phyloP scores from a whole-genome alignment of 371 early-diverging fungal genomes.

The Mortierella sp. region DNA sequence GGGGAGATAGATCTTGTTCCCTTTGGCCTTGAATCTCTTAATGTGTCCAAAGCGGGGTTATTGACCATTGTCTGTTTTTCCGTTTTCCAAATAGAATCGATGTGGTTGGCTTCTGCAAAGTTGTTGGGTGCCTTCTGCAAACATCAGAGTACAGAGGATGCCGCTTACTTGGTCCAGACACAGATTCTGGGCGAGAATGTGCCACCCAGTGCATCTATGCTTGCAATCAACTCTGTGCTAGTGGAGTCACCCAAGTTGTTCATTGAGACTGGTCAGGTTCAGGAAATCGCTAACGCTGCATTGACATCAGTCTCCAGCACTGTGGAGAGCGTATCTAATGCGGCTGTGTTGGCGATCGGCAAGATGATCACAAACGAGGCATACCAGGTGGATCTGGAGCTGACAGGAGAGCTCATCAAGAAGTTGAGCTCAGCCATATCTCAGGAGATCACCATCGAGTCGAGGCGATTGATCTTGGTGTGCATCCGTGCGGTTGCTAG shows the following conservation, averaged over 20 bases:
- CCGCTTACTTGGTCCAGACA: conserved; percentile 47
- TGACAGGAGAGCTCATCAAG: conserved; percentile 43
- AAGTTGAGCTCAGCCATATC: conserved; percentile 53
- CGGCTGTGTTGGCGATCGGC: conserved; percentile 64
- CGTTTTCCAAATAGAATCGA: conserved; percentile 31
- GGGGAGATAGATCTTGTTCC: background rate
- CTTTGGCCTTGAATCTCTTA: background rate
- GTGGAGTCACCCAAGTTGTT: conserved; percentile 61
- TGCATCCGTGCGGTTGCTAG: conserved; percentile 57
- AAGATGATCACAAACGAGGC: conserved; percentile 57
- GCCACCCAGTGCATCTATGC: conserved; percentile 56
- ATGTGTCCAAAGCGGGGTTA: too few relatives aligned
- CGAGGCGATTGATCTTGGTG: conserved; percentile 58
- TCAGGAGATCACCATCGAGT: conserved; percentile 51
- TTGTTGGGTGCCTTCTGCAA: conserved; percentile 66
- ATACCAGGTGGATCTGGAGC: conserved; percentile 57
- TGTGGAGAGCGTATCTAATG: conserved; percentile 34
- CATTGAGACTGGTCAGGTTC: conserved; percentile 51
- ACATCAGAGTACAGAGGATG: conserved; percentile 58
- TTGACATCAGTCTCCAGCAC: conserved; percentile 33
- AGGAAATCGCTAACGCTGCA: conserved; percentile 41
- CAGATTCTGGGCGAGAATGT: conserved; percentile 57
- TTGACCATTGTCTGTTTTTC: background rate
- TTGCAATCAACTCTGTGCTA: conserved; percentile 61
- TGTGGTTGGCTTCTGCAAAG: conserved; percentile 57